These are phyloP conservation scores for Acer campestre DNA, from an alignment of 345 rosid species.

Conservation along the genomic window DNA sequence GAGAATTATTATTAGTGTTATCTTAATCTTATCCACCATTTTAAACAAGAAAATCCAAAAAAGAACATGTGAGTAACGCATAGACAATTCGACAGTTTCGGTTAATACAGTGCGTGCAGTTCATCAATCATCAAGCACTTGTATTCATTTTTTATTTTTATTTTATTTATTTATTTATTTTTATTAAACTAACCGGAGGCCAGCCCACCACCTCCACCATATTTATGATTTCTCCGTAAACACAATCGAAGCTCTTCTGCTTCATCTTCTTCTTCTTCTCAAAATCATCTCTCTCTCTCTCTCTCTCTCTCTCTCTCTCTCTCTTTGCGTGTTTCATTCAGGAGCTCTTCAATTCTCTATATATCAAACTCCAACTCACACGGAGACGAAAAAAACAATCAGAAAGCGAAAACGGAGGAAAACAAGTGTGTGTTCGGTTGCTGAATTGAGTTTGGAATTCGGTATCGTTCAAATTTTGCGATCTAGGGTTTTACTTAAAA, in stretches of 20 bases:
- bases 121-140: no score
- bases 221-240: constrained; percentile 8
- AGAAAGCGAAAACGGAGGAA: background rate
- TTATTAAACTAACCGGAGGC: no score
- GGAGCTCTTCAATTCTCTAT: background rate
- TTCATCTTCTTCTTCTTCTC: background rate
- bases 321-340: background rate
- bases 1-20: no score
- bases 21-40: no score
- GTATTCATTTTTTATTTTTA: no score
- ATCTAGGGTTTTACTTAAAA: constrained; percentile 30
- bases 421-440: background rate
- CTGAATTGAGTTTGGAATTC: background rate
- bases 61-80: no score
- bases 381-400: background rate
- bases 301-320: background rate
- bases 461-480: background rate
- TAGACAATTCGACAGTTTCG: no score
- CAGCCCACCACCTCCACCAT: background rate
- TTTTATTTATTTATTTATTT: no score
- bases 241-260: background rate
- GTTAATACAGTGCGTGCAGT: no score
- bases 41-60: no score
- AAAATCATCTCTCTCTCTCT: background rate
- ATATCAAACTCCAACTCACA: background rate